A percentile compares a stretch with the other conserved stretches of the same genome.
These are phyloP conservation scores for Rhodotorula sp. DNA, from an alignment of 1,284 basidiomycete species.

Conservation along the genomic window DNA sequence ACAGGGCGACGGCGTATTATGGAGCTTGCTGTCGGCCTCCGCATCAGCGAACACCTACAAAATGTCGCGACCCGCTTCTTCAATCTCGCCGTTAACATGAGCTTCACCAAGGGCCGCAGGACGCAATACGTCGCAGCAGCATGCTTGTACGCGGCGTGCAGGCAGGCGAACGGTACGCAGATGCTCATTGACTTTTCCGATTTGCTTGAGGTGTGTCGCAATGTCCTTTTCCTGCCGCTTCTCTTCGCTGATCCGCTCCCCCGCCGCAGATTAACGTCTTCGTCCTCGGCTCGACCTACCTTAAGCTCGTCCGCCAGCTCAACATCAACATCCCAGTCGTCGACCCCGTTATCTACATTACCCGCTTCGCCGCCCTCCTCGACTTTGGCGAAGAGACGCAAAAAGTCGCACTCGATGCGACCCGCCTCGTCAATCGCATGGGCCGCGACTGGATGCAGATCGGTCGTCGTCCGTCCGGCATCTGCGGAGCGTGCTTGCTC, in stretches of 20 bases:
- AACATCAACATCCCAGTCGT: slow-evolving; percentile 79
- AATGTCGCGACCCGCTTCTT: slow-evolving; percentile 84
- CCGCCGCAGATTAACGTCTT: slow-evolving; percentile 85
- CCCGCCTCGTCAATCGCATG: slow-evolving; percentile 90
- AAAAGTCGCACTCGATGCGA: slow-evolving; percentile 88
- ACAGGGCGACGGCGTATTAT: slow-evolving; percentile 77
- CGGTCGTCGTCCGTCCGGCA: slow-evolving; percentile 91
- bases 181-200: slow-evolving; percentile 99
- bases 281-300: slow-evolving; percentile 91
- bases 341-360: slow-evolving; percentile 96
- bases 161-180: slow-evolving; percentile 82
- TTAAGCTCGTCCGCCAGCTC: slow-evolving; percentile 87
- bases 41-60: slow-evolving; percentile 73
- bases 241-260: neutral
- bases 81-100: slow-evolving; percentile 88
- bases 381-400: slow-evolving; percentile 95
- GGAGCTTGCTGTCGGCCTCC: slow-evolving; percentile 72
- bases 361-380: slow-evolving; percentile 91
- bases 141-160: slow-evolving; percentile 91
- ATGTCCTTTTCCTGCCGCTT: slow-evolving; percentile 15
- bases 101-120: slow-evolving; percentile 88
- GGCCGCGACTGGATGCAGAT: slow-evolving; percentile 97
- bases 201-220: slow-evolving; percentile 67
- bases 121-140: slow-evolving; percentile 91
- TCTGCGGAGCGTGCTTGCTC: slow-evolving; percentile 92